Conservation (phyloP, 805 yeast species). For the Zygosaccharomyces gambellarensis region DNA sequence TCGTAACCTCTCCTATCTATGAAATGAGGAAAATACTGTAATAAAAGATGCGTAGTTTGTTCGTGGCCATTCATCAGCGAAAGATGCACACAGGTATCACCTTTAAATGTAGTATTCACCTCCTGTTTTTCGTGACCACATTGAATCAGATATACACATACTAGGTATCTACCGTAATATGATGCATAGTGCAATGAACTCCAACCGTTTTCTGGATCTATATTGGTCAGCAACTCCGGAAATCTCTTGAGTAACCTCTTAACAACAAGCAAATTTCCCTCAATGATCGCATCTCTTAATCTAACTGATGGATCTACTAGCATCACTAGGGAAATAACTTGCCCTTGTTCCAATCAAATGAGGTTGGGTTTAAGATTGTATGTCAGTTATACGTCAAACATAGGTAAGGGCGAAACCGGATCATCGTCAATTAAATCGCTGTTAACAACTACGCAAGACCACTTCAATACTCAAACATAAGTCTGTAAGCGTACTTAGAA, state of each 20-base stretch:
- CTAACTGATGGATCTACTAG: constrained; percentile 54
- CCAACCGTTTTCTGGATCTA: constrained; percentile 76
- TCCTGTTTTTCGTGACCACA: constrained; percentile 53
- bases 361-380: neutral
- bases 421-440: neutral
- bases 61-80: constrained; percentile 61
- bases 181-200: constrained; percentile 78
- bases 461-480: neutral
- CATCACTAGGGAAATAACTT: constrained; percentile 11
- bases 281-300: constrained; percentile 61
- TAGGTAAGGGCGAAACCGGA: neutral
- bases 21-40: constrained; percentile 57
- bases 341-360: neutral
- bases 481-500: neutral
- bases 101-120: constrained; percentile 48
- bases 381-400: neutral
- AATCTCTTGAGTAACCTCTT: constrained; percentile 59
- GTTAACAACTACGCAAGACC: neutral
- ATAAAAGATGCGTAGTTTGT: constrained; percentile 66
- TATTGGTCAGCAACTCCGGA: constrained; percentile 64
- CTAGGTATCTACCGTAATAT: constrained; percentile 61
- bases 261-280: constrained; percentile 60
- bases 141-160: constrained; percentile 55
- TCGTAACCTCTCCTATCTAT: constrained; percentile 44
- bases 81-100: constrained; percentile 65